Evolutionary conservation across 805 yeast species (phyloP).

Genomic region (Starmera pachycereana): DNA sequence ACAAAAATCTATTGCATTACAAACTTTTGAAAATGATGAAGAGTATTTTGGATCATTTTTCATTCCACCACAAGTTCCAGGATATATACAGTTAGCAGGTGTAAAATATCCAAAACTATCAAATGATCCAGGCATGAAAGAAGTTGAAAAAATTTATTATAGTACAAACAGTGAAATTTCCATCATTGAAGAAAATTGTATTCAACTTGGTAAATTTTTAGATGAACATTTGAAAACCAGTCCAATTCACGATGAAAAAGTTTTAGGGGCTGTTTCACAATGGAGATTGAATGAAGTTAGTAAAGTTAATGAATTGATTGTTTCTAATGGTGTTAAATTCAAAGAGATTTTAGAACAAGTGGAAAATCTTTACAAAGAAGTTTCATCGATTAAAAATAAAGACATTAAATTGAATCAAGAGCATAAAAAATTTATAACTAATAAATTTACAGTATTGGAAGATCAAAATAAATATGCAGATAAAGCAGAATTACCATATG

Average conservation of each 20-base stretch:
- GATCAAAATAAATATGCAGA: slow-evolving; percentile 1
- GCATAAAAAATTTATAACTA: slow-evolving; percentile 2
- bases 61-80: slow-evolving; percentile 10
- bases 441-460: slow-evolving; percentile 5
- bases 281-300: slow-evolving; percentile 28
- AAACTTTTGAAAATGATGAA: slow-evolving; percentile 25
- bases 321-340: neutral
- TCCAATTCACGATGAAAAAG: slow-evolving; percentile 17
- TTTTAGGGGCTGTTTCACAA: slow-evolving; percentile 20
- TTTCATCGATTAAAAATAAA: neutral
- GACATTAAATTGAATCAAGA: slow-evolving; percentile 2
- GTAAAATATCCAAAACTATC: slow-evolving; percentile 16
- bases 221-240: slow-evolving; percentile 21
- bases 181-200: slow-evolving; percentile 21
- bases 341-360: neutral
- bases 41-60: slow-evolving; percentile 16
- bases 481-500: slow-evolving; percentile 11
- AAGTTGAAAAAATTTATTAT: slow-evolving; percentile 14
- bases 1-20: slow-evolving; percentile 1
- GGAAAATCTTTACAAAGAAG: neutral
- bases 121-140: slow-evolving; percentile 6
- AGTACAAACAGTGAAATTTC: slow-evolving; percentile 23
- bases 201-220: slow-evolving; percentile 18
- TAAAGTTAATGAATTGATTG: slow-evolving; percentile 5
- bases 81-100: slow-evolving; percentile 10